Conservation (phyloP, 495 filamentous ascomycete species). For the Xylaria acuta region DNA sequence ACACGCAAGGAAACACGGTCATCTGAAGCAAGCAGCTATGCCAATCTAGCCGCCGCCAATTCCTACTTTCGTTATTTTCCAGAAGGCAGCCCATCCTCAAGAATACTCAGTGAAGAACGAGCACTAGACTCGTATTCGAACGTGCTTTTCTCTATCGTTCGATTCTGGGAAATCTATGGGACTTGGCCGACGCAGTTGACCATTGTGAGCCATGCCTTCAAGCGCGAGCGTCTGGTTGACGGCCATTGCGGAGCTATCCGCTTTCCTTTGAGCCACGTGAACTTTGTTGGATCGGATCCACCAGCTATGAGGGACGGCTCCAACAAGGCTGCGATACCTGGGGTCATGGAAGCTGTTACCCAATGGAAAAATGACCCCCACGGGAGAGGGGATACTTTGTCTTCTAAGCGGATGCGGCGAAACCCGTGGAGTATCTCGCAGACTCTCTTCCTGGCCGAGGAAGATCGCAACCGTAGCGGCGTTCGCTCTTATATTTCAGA, state of each 20-base stretch:
- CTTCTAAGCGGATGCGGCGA: conserved; percentile 54
- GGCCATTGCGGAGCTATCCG: conserved; percentile 72
- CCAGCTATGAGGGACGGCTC: conserved; percentile 50
- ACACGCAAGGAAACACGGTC: conserved; percentile 63
- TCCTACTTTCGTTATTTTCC: conserved; percentile 43
- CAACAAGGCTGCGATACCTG: conserved; percentile 46
- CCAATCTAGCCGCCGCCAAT: conserved; percentile 54
- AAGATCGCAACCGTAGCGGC: conserved; percentile 44
- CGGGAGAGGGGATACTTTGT: conserved; percentile 51
- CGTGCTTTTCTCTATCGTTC: conserved; percentile 70
- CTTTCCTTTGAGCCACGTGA: conserved; percentile 53
- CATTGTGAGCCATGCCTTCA: conserved; percentile 79
- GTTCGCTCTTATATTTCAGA: conserved; percentile 35
- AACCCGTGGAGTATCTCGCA: conserved; percentile 55
- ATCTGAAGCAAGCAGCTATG: conserved; percentile 73
- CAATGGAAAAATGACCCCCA: conserved; percentile 60
- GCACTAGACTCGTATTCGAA: conserved; percentile 86
- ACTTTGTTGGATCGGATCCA: conserved; percentile 73
- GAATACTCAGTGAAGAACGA: conserved; percentile 55
- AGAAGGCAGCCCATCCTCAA: conserved; percentile 21
- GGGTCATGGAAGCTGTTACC: conserved; percentile 46
- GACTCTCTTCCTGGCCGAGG: conserved; percentile 44
- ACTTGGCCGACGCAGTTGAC: conserved; percentile 63
- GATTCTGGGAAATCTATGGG: conserved; percentile 58
- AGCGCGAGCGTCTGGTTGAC: conserved; percentile 68